Evolutionary conservation across 2,329 filamentous ascomycete genomes (phyloP).

Genomic region (Penicillium frequentans): DNA sequence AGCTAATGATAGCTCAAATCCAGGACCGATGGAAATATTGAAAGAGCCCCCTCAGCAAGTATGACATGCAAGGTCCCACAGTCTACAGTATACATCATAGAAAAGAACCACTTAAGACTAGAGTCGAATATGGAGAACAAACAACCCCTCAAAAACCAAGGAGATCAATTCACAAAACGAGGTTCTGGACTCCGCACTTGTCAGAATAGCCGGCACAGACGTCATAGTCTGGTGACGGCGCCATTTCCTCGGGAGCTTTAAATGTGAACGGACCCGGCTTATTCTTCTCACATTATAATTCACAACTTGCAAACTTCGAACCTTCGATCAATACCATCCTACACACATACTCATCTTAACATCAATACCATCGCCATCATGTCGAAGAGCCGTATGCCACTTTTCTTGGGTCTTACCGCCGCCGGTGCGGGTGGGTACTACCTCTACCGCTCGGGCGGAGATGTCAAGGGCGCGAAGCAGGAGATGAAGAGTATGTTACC

Average conservation of each 20-base stretch:
- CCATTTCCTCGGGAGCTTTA: background rate
- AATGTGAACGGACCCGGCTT: background rate
- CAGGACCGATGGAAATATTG: background rate
- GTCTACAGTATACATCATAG: background rate
- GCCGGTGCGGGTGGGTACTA: constrained; percentile 80
- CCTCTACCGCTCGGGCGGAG: constrained; percentile 82
- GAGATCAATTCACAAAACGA: background rate
- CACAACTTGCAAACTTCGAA: background rate
- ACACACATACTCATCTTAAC: background rate
- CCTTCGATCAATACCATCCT: background rate
- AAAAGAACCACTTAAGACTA: background rate
- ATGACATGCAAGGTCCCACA: background rate
- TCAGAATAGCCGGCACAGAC: constrained; percentile 11
- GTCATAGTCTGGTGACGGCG: constrained; percentile 20
- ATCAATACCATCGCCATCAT: constrained; percentile 18
- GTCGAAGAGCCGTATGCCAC: constrained; percentile 36
- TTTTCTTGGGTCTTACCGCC: constrained; percentile 56
- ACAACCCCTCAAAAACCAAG: background rate
- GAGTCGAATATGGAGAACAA: background rate
- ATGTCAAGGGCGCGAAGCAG: constrained; percentile 79
- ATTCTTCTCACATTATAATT: background rate
- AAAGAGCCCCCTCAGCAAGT: background rate
- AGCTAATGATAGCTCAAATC: background rate
- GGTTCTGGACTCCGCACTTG: background rate
- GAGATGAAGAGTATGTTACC: constrained; percentile 71